These are phyloP conservation scores for Dothideomycetes sp. DNA, from an alignment of 2,329 filamentous ascomycete species.

Conservation along the genomic window DNA sequence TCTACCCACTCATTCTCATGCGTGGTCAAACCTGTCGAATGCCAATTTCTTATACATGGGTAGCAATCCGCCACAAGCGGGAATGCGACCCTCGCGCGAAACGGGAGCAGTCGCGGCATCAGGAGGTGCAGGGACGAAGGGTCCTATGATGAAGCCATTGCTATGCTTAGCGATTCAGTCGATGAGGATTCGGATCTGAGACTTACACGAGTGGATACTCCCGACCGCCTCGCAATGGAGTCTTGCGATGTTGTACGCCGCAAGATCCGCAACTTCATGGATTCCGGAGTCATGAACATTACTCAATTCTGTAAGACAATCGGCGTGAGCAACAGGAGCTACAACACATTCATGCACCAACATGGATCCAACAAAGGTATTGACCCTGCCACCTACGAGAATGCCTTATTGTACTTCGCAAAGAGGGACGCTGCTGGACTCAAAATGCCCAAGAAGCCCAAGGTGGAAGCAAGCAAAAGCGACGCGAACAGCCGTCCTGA, in stretches of 20 bases:
- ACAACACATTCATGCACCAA: constrained; percentile 37
- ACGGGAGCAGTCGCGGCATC: no score
- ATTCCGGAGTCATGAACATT: constrained; percentile 32
- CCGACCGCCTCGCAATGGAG: constrained; percentile 1
- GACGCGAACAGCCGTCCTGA: constrained; percentile 4
- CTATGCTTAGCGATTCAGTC: background rate
- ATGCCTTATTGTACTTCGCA: constrained; percentile 34
- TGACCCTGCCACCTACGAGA: constrained; percentile 16
- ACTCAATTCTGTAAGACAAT: constrained; percentile 31
- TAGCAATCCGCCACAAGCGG: no score
- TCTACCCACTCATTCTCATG: no score
- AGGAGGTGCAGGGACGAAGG: no score
- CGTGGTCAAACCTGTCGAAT: no score
- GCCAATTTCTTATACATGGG: no score
- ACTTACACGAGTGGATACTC: constrained; percentile 2
- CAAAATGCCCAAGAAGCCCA: constrained; percentile 22
- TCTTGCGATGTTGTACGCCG: constrained; percentile 5
- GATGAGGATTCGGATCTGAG: constrained; percentile 1
- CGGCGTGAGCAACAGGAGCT: constrained; percentile 22
- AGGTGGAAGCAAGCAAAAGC: constrained; percentile 22
- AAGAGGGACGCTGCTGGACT: constrained; percentile 38
- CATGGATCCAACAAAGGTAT: constrained; percentile 27
- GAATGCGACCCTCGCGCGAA: no score
- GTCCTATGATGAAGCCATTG: no score
- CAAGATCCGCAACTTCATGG: constrained; percentile 33